Evolutionary conservation across 495 filamentous ascomycete genomes (phyloP), one percentile per base, ranked within the genome.

Genomic region (Durotheca rogersii): DNA sequence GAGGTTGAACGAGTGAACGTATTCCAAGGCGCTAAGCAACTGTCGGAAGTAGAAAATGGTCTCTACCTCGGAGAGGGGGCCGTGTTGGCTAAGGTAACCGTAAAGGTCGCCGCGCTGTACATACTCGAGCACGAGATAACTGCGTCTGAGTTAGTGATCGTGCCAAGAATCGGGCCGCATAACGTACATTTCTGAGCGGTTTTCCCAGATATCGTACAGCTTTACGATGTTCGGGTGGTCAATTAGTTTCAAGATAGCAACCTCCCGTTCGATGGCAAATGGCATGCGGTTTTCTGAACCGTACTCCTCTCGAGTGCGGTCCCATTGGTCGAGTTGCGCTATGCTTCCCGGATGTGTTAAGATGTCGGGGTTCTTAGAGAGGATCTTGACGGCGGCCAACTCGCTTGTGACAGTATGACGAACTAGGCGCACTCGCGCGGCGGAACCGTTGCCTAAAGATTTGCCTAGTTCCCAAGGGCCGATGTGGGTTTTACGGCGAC

Each of bases 111-210:
- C 92, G 34, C 88, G 85, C 62, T 94, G 82, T 27, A 96, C 84
- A 51, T 89, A 95, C 64, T 99, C 93, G n/a, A 96, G 80, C 2
- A 97, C 87, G n/a, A 99, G 79, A 65, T 96, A 98, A 29, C 92
- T 97, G 53, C 19, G 9, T 5, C 17, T 43, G 31, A 14, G 53
- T 69, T 60, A 71, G 70, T 36, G 23, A 39, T 23, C 9, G 45
- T 6, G 15, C 4, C 6, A 7, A 35, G 42, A 56, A 4, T 56
- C 12, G 40, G 35, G 32, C 16, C 11, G 2, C 6, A 16, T n/a
- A 7, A 77, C 87, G 72, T 74, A 98, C 90, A 98, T 81, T 65
- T 97, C 89, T 35, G 86, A 83, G 11, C 86, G 76, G 59, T 95
- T 96, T 73, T 97, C 94, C 92, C 92, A 99, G 11, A 97, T 87